A percentile compares a stretch with the other conserved stretches of the same genome.
Evolutionary conservation across 2,329 filamentous ascomycete genomes (phyloP).

Genomic region (Aspergillus intermedius): DNA sequence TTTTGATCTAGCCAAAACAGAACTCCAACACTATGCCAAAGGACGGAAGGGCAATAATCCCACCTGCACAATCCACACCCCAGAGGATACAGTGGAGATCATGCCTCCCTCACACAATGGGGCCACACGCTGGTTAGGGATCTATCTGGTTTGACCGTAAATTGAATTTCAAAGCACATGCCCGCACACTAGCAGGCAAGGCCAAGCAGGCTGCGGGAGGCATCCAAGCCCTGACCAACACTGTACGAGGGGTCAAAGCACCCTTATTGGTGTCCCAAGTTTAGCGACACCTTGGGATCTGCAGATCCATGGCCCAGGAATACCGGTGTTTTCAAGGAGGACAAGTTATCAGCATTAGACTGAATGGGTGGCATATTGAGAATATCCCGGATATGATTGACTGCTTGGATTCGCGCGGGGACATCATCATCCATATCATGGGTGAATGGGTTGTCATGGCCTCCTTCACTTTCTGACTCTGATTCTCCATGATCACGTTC

Average conservation of each 20-base stretch:
- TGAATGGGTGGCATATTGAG: constrained; percentile 14
- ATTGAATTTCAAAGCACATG: too few relatives aligned
- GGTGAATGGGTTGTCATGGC: constrained; percentile 17
- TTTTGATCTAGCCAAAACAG: not conserved
- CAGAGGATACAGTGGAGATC: not conserved
- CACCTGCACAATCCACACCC: too few relatives aligned
- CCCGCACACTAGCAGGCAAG: too few relatives aligned
- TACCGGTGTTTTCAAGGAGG: constrained; percentile 7
- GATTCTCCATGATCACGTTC: constrained; percentile 5
- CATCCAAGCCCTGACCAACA: too few relatives aligned
- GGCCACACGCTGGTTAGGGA: not conserved
- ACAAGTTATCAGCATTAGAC: not conserved
- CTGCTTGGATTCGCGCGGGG: constrained; percentile 16
- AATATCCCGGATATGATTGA: constrained; percentile 29
- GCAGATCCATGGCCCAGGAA: constrained; percentile 13
- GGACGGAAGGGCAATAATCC: not conserved
- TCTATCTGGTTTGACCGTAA: too few relatives aligned
- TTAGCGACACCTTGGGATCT: constrained; percentile 37
- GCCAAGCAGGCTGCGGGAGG: too few relatives aligned
- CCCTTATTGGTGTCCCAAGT: constrained; percentile 3
- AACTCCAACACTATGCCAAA: not conserved
- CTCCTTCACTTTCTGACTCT: constrained; percentile 7
- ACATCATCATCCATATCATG: constrained; percentile 7
- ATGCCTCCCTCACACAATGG: not conserved
- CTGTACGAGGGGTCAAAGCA: too few relatives aligned